Evolutionary conservation across 805 yeast genomes (phyloP), one percentile per base, ranked within the genome.

Genomic region (Nakazawaea populi): DNA sequence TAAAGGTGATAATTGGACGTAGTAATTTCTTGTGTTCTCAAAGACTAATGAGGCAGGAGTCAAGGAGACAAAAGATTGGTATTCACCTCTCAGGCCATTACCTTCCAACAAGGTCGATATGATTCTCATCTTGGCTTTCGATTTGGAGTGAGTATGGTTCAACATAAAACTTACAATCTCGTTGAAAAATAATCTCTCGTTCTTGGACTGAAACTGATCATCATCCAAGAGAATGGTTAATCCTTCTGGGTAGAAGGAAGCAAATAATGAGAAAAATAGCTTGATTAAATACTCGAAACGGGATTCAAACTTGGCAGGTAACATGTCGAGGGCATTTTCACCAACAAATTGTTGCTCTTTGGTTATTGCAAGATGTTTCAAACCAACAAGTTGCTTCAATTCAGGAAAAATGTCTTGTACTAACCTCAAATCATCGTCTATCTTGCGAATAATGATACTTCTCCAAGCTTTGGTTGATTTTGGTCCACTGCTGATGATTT

Each of bases 161-260:
- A 53, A 48, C 48, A 56, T 55, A 46, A 52, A 60, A 24, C 55
- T 57, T 7, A 64, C 47, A 4, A 68, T 57, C 43, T 72, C 75
- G 6, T 58, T 53, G 3, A 66, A 47, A 52, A 72, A 49, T 5
- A 42, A 50, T 55, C 68, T 60, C 52, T 68, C 73, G 9, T 57
- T 61, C 7, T 51, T 54, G 0, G 77, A 64, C 50, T 74, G 68
- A 70, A 74, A 71, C 48, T 76, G 77, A 29, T 73, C 55, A 58
- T 77, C 79, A 55, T 77, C 81, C 32, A 74, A 58, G 44, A 73
- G 64, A 1, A 77, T 54, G 0, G 79, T 74, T 39, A 77, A 60
- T 2, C 80, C 80, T 35, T 65, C 65, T 4, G 55, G 55, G 7
- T 74, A 72, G n/a, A 32, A 35, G 2, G 52, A 28, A 1, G 52